Evolutionary conservation across 371 early-diverging fungal species (phyloP).

Genomic region (Mortierella sp.): DNA sequence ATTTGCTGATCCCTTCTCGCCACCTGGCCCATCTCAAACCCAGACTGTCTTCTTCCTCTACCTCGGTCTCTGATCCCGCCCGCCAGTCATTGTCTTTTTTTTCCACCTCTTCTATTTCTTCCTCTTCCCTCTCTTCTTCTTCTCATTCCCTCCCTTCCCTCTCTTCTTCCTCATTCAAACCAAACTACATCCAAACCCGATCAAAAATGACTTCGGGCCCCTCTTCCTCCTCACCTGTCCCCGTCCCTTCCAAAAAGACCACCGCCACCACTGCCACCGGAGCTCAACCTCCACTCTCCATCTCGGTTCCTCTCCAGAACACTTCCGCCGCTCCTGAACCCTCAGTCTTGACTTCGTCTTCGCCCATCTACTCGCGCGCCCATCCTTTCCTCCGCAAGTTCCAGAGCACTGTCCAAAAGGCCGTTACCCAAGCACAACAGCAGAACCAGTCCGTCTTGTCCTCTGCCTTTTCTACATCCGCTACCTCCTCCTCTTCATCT

Average conservation of each 20-base stretch:
- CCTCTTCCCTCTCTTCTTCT: slow-evolving; percentile 4
- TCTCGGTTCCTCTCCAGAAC: background rate
- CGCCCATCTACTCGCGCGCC: slow-evolving; percentile 30
- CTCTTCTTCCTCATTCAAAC: background rate
- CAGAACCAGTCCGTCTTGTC: slow-evolving; percentile 11
- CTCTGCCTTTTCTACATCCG: slow-evolving; percentile 38
- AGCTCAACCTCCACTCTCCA: slow-evolving; percentile 2
- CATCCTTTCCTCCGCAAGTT: slow-evolving; percentile 52
- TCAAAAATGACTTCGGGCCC: slow-evolving; percentile 34
- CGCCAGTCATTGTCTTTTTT: background rate
- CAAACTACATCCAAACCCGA: slow-evolving; percentile 19
- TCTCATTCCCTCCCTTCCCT: slow-evolving; percentile 1
- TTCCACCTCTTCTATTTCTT: background rate
- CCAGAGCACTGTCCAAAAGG: slow-evolving; percentile 32
- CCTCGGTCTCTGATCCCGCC: slow-evolving; percentile 16
- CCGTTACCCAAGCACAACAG: slow-evolving; percentile 9
- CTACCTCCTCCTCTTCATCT: background rate
- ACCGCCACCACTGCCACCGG: background rate
- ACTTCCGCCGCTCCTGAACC: slow-evolving; percentile 7
- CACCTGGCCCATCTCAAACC: slow-evolving; percentile 18
- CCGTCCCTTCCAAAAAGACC: slow-evolving; percentile 1
- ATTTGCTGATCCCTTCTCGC: slow-evolving; percentile 12
- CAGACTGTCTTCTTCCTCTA: slow-evolving; percentile 10
- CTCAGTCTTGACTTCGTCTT: slow-evolving; percentile 17
- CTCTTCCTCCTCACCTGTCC: background rate